A percentile compares a stretch with the other conserved stretches of the same genome.
phyloP scores from a whole-genome alignment of 305 asterid genomes.

The Solanum hybrid region DNA sequence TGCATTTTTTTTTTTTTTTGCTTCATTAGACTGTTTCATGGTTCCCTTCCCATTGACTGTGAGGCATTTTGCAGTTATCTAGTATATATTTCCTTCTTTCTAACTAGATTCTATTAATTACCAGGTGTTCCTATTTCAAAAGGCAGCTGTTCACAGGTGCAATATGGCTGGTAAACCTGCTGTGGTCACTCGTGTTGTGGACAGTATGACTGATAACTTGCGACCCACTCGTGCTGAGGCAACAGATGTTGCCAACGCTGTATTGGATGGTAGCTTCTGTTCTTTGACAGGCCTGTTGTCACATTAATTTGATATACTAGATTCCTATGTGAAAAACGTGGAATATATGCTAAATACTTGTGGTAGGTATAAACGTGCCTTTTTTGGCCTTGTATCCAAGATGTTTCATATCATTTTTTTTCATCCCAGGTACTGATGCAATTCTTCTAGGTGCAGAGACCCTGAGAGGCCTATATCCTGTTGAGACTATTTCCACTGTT shows the following conservation, averaged over 20 bases:
- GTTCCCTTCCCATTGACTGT: not conserved
- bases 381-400: not conserved
- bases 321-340: not conserved
- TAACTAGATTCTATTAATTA: not conserved
- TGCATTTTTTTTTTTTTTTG: not conserved
- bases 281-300: slow-evolving; percentile 2
- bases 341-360: not conserved
- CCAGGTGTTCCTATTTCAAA: slow-evolving; percentile 82
- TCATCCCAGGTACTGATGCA: slow-evolving; percentile 64
- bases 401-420: not conserved
- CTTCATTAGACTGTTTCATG: not conserved
- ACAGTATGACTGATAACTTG: slow-evolving; percentile 87
- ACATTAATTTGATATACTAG: slow-evolving; percentile 1
- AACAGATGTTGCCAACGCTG: slow-evolving; percentile 90
- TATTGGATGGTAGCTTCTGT: slow-evolving; percentile 58
- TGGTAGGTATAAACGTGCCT: not conserved
- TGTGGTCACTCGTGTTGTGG: slow-evolving; percentile 88
- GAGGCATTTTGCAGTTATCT: not conserved
- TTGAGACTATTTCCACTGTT: slow-evolving; percentile 68
- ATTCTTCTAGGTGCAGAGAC: slow-evolving; percentile 93
- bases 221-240: slow-evolving; percentile 99
- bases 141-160: slow-evolving; percentile 80
- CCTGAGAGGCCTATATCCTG: slow-evolving; percentile 66
- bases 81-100: not conserved
- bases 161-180: slow-evolving; percentile 93